Evolutionary conservation across 2,329 filamentous ascomycete species (phyloP).

Genomic region (Epichloe sibirici): DNA sequence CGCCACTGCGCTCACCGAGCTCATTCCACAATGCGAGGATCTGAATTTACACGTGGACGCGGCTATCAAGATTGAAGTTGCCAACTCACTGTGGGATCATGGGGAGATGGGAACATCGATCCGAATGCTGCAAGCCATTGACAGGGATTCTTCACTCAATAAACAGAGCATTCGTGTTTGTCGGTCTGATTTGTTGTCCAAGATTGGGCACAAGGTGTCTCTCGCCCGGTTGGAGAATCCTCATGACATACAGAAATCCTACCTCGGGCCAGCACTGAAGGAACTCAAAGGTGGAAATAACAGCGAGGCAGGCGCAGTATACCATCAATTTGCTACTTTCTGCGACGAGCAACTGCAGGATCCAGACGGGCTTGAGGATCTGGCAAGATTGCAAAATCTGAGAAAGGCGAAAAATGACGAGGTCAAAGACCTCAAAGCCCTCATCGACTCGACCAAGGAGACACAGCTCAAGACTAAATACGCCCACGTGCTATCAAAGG

Average conservation of each 20-base stretch:
- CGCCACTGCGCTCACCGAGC: constrained; percentile 68
- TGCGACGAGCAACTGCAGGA: constrained; percentile 92
- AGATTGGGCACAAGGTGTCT: constrained; percentile 78
- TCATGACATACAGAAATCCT: constrained; percentile 76
- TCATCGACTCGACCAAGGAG: constrained; percentile 38
- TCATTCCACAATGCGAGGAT: constrained; percentile 56
- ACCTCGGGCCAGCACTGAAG: constrained; percentile 71
- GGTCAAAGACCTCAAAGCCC: constrained; percentile 56
- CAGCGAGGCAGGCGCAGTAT: constrained; percentile 72
- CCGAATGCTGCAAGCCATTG: constrained; percentile 68
- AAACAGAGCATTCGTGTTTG: constrained; percentile 62
- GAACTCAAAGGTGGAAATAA: constrained; percentile 59
- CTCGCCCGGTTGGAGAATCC: constrained; percentile 85
- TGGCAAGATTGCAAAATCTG: constrained; percentile 66
- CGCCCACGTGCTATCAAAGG: constrained; percentile 51
- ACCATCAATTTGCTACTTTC: constrained; percentile 88
- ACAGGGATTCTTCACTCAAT: constrained; percentile 44
- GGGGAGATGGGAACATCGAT: constrained; percentile 85
- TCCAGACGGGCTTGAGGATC: constrained; percentile 71
- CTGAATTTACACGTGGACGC: constrained; percentile 68
- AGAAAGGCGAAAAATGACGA: constrained; percentile 73
- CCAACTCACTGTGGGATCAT: constrained; percentile 87
- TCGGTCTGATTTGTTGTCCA: constrained; percentile 69
- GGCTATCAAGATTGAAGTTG: constrained; percentile 67
- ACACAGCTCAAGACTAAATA: constrained; percentile 44